These are phyloP conservation scores for Phialocephala sp. DNA, from an alignment of 2,329 filamentous ascomycete genomes.

Conservation along the genomic window DNA sequence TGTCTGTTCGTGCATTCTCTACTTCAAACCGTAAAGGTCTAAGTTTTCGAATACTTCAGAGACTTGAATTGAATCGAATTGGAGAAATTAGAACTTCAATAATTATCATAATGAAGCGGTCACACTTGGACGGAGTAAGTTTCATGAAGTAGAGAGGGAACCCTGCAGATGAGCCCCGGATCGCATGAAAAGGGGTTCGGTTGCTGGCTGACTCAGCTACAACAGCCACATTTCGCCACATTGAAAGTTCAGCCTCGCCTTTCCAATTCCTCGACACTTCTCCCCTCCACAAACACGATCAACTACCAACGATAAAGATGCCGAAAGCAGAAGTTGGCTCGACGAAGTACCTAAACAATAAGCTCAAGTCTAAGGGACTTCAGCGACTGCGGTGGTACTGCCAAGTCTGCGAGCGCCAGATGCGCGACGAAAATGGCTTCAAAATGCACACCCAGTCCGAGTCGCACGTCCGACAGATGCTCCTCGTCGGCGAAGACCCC, in stretches of 20 bases:
- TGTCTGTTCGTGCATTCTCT: too few species aligned
- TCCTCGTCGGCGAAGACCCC: constrained; percentile 85
- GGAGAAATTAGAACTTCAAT: too few species aligned
- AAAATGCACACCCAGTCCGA: constrained; percentile 92
- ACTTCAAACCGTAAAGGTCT: too few species aligned
- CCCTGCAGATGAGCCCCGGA: not conserved
- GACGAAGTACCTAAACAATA: constrained; percentile 89
- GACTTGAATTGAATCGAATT: too few species aligned
- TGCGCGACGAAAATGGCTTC: constrained; percentile 87
- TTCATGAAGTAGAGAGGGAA: not conserved
- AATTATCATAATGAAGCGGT: too few species aligned
- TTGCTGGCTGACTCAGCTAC: not conserved
- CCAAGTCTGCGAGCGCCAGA: constrained; percentile 77
- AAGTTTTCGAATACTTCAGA: too few species aligned
- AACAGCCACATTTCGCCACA: not conserved
- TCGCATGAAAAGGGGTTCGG: not conserved
- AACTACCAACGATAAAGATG: constrained; percentile 61
- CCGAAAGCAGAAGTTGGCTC: constrained; percentile 89
- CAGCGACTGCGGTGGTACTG: constrained; percentile 93
- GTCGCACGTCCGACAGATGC: constrained; percentile 87
- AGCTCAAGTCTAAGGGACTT: constrained; percentile 80
- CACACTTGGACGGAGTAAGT: too few species aligned
- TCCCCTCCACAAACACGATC: not conserved
- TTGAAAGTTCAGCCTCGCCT: constrained; percentile 6
- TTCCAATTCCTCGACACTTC: not conserved